Base-by-base conservation (phyloP, 108 stramenopile genomes). In the Discostella stelligeroides region DNA sequence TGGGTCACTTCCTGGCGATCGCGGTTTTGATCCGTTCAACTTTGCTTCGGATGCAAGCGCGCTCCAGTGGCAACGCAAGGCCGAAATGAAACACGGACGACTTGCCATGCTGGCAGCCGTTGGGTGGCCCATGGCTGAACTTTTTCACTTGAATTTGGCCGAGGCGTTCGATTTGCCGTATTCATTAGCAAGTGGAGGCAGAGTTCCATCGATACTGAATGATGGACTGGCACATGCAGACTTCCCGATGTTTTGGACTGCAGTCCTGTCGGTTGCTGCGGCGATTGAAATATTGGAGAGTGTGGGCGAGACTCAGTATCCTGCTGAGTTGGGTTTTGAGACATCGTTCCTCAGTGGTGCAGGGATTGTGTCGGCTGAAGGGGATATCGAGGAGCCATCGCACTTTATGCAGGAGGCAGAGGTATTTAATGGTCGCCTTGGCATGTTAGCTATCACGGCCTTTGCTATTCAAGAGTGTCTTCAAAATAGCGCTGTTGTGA, bases 81-180 rank as follows among this genome's bases (percentile, higher is more conserved):
- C 84, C 1, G 84, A 85, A 51, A 56, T 87, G 11, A 84, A 87
- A 58, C 84, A 85, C 61, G 66, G 43, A 3, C 81, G 85, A 42
- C 63, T 84, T 14, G 83, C 83, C 15, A 86, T 86, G 86, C 68
- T 90, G 20, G 89, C 89, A 21, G 78, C 88, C 4, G 86, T 75
- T 2, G 92, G 92, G 29, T 93, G 92, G 92, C 82, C 82, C 0
- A 17, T 89, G 18, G 70, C 88, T 1, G 92, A 92, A 68, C 72
- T 92, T 2, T 60, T 83, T 20, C 82, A 92, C 67, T 80, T 66
- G 42, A 17, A 49, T 7, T 50, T 88, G 47, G 85, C 87, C 1
- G 29, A 25, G 9, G 29, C 53, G 0, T 27, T 73, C 53, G 47
- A 73, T 72, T 29, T 73, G 49, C 40, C 58, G 4, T 10, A 68